These are phyloP conservation scores for Beauveria sp. DNA, from an alignment of 2,329 filamentous ascomycete species.

Conservation along the genomic window DNA sequence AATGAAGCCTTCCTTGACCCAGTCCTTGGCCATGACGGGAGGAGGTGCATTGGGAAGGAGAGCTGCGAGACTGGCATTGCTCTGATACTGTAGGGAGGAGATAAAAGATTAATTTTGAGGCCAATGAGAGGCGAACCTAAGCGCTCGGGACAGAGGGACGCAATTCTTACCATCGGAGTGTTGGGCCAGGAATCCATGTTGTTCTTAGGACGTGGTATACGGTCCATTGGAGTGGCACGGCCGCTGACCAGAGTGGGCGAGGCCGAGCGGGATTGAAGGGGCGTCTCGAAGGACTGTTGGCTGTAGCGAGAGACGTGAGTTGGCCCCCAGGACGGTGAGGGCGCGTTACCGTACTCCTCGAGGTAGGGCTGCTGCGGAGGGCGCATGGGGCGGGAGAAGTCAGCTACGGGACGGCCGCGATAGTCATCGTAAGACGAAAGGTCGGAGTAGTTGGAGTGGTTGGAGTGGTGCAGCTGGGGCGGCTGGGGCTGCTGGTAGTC, in stretches of 20 bases:
- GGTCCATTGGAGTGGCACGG: conserved; percentile 19
- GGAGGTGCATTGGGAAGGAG: conserved; percentile 27
- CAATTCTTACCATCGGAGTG: conserved; percentile 18
- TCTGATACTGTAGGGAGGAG: conserved; percentile 28
- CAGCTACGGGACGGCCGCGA: conserved; percentile 21
- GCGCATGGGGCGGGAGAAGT: conserved; percentile 16
- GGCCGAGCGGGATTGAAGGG: conserved; percentile 18
- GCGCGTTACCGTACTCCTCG: conserved; percentile 18
- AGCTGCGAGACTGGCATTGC: conserved; percentile 32
- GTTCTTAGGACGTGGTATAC: conserved; percentile 15
- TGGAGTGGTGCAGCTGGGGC: conserved; percentile 21
- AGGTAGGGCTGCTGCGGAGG: conserved; percentile 14
- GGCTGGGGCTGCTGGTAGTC: neutral
- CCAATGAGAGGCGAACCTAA: neutral
- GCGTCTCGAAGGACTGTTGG: conserved; percentile 15
- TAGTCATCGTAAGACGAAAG: conserved; percentile 21
- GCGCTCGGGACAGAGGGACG: neutral
- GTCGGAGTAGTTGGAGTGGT: conserved; percentile 19
- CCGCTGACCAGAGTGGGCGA: conserved; percentile 24
- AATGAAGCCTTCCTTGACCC: conserved; percentile 26
- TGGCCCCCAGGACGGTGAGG: conserved; percentile 13
- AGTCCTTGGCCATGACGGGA: conserved; percentile 24
- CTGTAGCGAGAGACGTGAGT: conserved; percentile 13
- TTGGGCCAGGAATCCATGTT: conserved; percentile 18
- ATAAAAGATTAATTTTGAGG: conserved; percentile 1